Conservation (phyloP, 2,329 filamentous ascomycete genomes). For the Tolypocladium nubicola region DNA sequence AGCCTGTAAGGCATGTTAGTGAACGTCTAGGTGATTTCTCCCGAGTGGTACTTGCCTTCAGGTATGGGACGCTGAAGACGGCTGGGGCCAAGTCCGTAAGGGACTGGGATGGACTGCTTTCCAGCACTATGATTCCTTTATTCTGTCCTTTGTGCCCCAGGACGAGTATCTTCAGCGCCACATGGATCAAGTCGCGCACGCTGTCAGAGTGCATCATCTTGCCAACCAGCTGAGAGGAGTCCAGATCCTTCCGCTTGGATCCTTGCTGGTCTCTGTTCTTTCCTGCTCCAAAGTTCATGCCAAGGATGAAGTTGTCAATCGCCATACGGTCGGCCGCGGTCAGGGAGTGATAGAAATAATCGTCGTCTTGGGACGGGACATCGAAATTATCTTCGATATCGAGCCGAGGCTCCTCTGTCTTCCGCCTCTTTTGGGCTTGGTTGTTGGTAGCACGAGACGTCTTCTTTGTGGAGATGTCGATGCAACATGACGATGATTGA, state of each 20-base stretch:
- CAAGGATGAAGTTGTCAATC: conserved; percentile 17
- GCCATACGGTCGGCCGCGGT: conserved; percentile 13
- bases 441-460: neutral
- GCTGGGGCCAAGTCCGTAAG: conserved; percentile 20
- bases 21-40: neutral
- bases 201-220: neutral
- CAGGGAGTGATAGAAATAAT: conserved; percentile 9
- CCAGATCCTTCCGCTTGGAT: neutral
- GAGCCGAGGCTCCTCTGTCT: neutral
- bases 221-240: neutral
- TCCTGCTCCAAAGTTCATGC: conserved; percentile 8
- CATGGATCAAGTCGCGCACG: conserved; percentile 4
- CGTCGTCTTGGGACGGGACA: neutral
- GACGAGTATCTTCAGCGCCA: conserved; percentile 15
- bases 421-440: conserved; percentile 1
- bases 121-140: conserved; percentile 10
- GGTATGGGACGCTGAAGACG: conserved; percentile 24
- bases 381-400: neutral
- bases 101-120: conserved; percentile 8
- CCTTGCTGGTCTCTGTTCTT: neutral
- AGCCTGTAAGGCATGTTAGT: conserved; percentile 9
- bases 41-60: conserved; percentile 15
- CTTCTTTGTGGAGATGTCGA: conserved; percentile 11
- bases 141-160: conserved; percentile 12
- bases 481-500: conserved; percentile 11